Conservation (phyloP, 257 asterid species). For the Solanum ossicruentum region DNA sequence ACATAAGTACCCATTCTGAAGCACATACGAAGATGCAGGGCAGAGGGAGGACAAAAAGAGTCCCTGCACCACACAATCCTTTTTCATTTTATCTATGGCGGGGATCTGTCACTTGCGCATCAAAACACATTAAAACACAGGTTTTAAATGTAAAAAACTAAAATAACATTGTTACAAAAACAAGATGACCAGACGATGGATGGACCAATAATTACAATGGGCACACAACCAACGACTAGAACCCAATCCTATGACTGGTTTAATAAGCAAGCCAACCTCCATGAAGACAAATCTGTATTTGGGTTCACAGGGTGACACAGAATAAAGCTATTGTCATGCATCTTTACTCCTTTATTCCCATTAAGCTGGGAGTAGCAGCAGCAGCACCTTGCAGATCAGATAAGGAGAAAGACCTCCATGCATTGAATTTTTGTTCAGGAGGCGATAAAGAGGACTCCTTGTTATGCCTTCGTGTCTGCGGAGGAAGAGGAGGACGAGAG, state of each 20-base stretch:
- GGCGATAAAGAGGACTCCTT: slow-evolving; percentile 27
- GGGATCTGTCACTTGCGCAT: background rate
- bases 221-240: background rate
- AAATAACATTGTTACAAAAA: background rate
- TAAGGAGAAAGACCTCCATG: slow-evolving; percentile 66
- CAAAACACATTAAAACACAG: background rate
- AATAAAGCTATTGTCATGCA: slow-evolving; percentile 6
- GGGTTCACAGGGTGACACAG: slow-evolving; percentile 40
- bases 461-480: slow-evolving; percentile 27
- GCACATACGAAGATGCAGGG: background rate
- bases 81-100: background rate
- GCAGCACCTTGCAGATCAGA: slow-evolving; percentile 71
- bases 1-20: background rate
- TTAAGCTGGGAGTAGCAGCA: slow-evolving; percentile 13
- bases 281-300: slow-evolving; percentile 29
- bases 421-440: slow-evolving; percentile 31
- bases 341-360: slow-evolving; percentile 24
- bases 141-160: background rate
- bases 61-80: background rate
- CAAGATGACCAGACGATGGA: background rate
- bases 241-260: background rate
- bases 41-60: background rate
- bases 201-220: background rate
- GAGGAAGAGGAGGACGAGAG: slow-evolving; percentile 72
- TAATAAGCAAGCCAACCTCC: slow-evolving; percentile 29